A percentile compares a stretch with the other conserved stretches of the same genome.
Conservation (phyloP, 2,329 filamentous ascomycete species). For the Chrysosporium keratinophilum region DNA sequence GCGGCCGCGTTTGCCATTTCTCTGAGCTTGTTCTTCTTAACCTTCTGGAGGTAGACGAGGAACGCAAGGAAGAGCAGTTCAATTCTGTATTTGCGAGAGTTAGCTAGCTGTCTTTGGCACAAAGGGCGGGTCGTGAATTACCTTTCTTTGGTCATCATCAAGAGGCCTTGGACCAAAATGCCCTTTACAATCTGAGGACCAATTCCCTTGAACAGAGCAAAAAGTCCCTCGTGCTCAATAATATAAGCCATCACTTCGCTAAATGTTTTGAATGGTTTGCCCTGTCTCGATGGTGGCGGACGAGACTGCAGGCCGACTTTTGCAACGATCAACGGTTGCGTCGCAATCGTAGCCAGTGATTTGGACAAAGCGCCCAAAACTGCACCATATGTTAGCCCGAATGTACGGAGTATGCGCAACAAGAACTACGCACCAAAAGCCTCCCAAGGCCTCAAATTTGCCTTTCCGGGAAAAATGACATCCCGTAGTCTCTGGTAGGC, state of each 20-base stretch:
- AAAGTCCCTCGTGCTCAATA: slow-evolving; percentile 68
- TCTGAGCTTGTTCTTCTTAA: slow-evolving; percentile 59
- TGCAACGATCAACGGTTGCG: slow-evolving; percentile 91
- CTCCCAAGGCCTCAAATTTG: slow-evolving; percentile 67
- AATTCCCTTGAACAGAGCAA: slow-evolving; percentile 93
- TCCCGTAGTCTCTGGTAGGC: slow-evolving; percentile 84
- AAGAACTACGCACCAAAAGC: slow-evolving; percentile 64
- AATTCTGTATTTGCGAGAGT: slow-evolving; percentile 47
- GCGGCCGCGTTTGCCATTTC: slow-evolving; percentile 56
- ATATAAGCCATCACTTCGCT: slow-evolving; percentile 93
- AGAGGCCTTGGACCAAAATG: slow-evolving; percentile 79
- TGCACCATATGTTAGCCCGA: slow-evolving; percentile 27
- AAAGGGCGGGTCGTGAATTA: slow-evolving; percentile 33
- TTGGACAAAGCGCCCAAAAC: slow-evolving; percentile 91
- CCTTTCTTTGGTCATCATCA: slow-evolving; percentile 99
- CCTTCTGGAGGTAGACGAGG: slow-evolving; percentile 65
- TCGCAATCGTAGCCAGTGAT: slow-evolving; percentile 77
- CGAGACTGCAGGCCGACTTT: slow-evolving; percentile 95
- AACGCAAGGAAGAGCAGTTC: slow-evolving; percentile 80
- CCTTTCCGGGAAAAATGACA: slow-evolving; percentile 64
- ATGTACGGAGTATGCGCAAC: slow-evolving; percentile 8
- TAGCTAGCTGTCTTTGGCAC: slow-evolving; percentile 3
- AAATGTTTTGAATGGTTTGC: slow-evolving; percentile 89
- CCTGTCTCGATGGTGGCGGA: slow-evolving; percentile 70
- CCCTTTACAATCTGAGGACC: slow-evolving; percentile 89